phyloP scores from a whole-genome alignment of 495 filamentous ascomycete species.

The Glonium stellatum region DNA sequence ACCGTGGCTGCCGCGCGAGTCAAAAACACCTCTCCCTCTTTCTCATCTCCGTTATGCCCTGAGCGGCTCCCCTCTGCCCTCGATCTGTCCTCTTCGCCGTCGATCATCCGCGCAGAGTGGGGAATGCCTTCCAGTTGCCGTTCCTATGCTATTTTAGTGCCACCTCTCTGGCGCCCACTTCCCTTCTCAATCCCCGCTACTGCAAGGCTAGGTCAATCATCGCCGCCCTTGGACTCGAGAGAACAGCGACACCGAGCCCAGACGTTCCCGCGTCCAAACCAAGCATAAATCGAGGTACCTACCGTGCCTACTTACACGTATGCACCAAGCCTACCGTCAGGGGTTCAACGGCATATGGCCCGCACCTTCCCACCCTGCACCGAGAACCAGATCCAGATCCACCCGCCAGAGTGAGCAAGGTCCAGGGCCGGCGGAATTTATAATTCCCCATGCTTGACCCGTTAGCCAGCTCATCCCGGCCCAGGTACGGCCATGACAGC shows the following conservation, averaged over 20 bases:
- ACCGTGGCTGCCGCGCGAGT: no score
- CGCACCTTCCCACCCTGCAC: no score
- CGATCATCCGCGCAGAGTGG: constrained; percentile 1
- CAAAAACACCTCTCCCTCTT: not conserved
- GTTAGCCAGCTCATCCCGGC: no score
- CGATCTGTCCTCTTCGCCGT: not conserved
- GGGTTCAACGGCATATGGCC: not conserved
- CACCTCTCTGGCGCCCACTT: not conserved
- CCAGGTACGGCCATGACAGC: no score
- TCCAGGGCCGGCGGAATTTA: not conserved
- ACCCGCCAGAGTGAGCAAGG: no score
- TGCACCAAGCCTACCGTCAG: not conserved
- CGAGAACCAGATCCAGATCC: no score
- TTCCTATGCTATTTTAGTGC: not conserved
- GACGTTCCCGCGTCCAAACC: not conserved
- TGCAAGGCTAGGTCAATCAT: not conserved
- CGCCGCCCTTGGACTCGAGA: not conserved
- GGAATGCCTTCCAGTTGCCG: not conserved
- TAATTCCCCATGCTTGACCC: no score
- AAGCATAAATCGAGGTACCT: not conserved
- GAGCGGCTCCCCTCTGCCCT: constrained; percentile 1
- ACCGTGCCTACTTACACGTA: no score
- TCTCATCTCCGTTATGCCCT: not conserved
- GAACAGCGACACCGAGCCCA: not conserved
- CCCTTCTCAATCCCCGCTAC: constrained; percentile 3